Percentiles rank a stretch among this genome's conserved stretches.
phyloP scores from a whole-genome alignment of 2,329 filamentous ascomycete genomes.

The Colletotrichum truncatum region DNA sequence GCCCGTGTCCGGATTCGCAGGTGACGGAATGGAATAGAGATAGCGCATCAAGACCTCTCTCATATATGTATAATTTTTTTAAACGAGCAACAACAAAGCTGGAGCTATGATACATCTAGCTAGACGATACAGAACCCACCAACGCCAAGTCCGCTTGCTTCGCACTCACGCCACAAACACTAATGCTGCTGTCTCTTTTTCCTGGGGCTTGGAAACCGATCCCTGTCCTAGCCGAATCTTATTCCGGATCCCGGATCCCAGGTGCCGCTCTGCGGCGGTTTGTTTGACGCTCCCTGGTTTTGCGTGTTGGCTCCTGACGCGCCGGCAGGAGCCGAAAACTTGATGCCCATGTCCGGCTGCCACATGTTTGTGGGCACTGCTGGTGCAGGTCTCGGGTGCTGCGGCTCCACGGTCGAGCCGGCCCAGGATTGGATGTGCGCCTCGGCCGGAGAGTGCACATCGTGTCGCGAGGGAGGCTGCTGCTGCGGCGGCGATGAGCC shows the following conservation, averaged over 20 bases:
- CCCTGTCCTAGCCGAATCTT: slow-evolving; percentile 55
- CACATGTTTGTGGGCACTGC: slow-evolving; percentile 66
- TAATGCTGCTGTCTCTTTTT: not conserved
- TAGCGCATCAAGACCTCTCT: too few relatives aligned
- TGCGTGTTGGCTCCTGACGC: slow-evolving; percentile 34
- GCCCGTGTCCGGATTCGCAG: slow-evolving; percentile 45
- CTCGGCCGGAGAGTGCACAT: slow-evolving; percentile 47
- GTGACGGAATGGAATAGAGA: not conserved
- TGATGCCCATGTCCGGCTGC: slow-evolving; percentile 84
- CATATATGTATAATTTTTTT: not conserved
- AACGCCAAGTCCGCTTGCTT: slow-evolving; percentile 14
- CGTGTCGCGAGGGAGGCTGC: slow-evolving; percentile 31
- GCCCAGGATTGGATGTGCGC: slow-evolving; percentile 69
- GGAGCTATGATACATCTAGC: slow-evolving; percentile 16
- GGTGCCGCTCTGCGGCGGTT: slow-evolving; percentile 47
- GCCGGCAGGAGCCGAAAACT: slow-evolving; percentile 66
- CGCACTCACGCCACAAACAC: not conserved
- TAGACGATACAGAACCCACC: slow-evolving; percentile 1
- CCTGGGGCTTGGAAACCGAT: slow-evolving; percentile 13
- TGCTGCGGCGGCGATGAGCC: slow-evolving; percentile 24
- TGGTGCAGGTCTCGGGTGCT: slow-evolving; percentile 62
- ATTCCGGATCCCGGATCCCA: slow-evolving; percentile 71
- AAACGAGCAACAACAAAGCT: not conserved
- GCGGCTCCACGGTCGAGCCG: slow-evolving; percentile 60
- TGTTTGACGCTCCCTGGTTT: slow-evolving; percentile 21